A percentile compares a stretch with the other conserved stretches of the same genome.
Conservation (phyloP, 2,329 filamentous ascomycete genomes). For the Pseudocercospora macadamiae region DNA sequence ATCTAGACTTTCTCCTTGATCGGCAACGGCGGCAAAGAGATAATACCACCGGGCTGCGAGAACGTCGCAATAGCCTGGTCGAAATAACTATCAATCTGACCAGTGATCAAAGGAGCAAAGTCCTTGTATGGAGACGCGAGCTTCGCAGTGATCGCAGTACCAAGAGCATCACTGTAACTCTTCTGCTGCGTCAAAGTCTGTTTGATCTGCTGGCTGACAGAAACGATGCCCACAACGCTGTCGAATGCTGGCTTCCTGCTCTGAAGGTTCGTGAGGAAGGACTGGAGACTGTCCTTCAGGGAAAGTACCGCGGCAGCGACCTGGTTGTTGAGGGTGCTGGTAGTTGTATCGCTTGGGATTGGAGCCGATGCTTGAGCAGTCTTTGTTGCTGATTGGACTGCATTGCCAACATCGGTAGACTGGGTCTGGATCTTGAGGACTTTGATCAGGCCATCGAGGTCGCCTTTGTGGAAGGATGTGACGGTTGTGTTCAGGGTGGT, state of each 20-base stretch:
- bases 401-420: slow-evolving; percentile 15
- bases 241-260: slow-evolving; percentile 24
- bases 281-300: slow-evolving; percentile 16
- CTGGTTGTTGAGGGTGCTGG: slow-evolving; percentile 9
- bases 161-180: slow-evolving; percentile 8
- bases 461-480: slow-evolving; percentile 22
- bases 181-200: slow-evolving; percentile 19
- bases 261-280: slow-evolving; percentile 20
- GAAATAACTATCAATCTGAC: slow-evolving; percentile 20
- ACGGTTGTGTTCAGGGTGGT: slow-evolving; percentile 21
- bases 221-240: slow-evolving; percentile 9
- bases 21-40: slow-evolving; percentile 18
- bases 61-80: slow-evolving; percentile 19
- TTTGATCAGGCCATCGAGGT: slow-evolving; percentile 16
- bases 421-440: slow-evolving; percentile 22
- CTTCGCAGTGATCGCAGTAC: slow-evolving; percentile 19
- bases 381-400: slow-evolving; percentile 14
- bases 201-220: slow-evolving; percentile 17
- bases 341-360: slow-evolving; percentile 12
- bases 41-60: slow-evolving; percentile 12
- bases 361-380: slow-evolving; percentile 14
- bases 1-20: slow-evolving; percentile 4
- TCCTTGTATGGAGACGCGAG: slow-evolving; percentile 14
- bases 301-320: slow-evolving; percentile 21
- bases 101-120: slow-evolving; percentile 17